Base-by-base conservation (phyloP, 2,329 filamentous ascomycete genomes). In the Pezicula neosporulosa region DNA sequence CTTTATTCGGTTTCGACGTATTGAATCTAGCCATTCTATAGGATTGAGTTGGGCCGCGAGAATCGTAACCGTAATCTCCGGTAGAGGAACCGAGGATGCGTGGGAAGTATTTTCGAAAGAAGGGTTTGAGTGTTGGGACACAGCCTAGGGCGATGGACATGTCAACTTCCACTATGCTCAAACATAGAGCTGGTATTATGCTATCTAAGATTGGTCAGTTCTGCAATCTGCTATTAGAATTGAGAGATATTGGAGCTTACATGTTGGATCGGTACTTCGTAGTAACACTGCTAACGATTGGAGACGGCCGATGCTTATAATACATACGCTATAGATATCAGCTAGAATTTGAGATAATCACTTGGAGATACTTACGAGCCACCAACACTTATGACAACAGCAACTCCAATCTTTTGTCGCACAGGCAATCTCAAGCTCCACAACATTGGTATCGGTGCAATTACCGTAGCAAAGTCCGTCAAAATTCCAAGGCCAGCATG, bases 391-490 rank as follows among this genome's bases (percentile, higher is more conserved):
- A 77, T 68, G 5, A 68, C 58, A 43, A 68, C 71, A 8, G 77
- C 58, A 1, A 68, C 71, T 12, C 18, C 41, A 24, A 73, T 51
- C 59, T 74, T 76, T 56, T 77, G 74, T 16, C 66, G 62, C 15
- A 50, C 59, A 4, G 71, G 66, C 37, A 77, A 68, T 27, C 70
- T 66, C 5, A 77, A 62, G n/a, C 72, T 69, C 63, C 70, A 66
- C 6, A 76, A 70, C 28, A 77, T 67, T 19, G 75, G 64, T 10
- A 72, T 61, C 0, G 75, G 75, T 21, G 77, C 56, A 2, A 63
- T 48, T 5, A 63, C 57, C 8, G 61, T 60, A 12, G 52, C 53
- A 46, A 63, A 58, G 43, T 64, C 62, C 12, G 61, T 57, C 28
- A 56, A 55, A 24, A 64, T 64, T 16, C 61, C 60, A 27, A 64